Conservation (phyloP, 2,329 filamentous ascomycete genomes). For the Grosmannia penicillata region DNA sequence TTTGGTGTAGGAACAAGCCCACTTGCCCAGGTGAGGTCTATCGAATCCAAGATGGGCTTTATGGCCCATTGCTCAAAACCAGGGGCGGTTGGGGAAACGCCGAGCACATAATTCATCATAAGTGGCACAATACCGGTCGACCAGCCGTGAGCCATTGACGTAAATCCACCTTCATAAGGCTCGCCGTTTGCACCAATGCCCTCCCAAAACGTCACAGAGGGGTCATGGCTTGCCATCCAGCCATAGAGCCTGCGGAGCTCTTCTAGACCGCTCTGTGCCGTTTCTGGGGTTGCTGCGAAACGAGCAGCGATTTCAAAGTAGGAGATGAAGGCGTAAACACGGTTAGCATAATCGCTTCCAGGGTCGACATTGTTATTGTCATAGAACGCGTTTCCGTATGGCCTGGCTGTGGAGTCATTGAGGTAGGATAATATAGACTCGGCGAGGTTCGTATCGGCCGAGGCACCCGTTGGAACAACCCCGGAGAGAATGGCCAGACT, state of each 20-base stretch:
- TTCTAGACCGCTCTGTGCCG: constrained; percentile 17
- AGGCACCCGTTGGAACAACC: constrained; percentile 11
- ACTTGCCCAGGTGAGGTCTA: constrained; percentile 25
- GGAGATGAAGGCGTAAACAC: constrained; percentile 36
- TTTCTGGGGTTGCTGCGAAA: constrained; percentile 16
- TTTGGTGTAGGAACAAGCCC: constrained; percentile 27
- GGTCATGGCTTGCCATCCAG: constrained; percentile 33
- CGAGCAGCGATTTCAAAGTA: constrained; percentile 38
- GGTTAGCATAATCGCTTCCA: constrained; percentile 21
- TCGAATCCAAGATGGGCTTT: constrained; percentile 19
- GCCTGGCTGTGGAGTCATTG: constrained; percentile 16
- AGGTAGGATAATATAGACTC: constrained; percentile 25
- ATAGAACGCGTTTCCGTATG: constrained; percentile 37
- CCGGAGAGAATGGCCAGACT: constrained; percentile 27
- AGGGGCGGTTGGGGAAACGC: constrained; percentile 26
- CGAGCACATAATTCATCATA: constrained; percentile 29
- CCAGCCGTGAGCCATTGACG: constrained; percentile 36
- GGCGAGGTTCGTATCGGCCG: constrained; percentile 15
- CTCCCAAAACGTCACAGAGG: constrained; percentile 33
- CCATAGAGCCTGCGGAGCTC: constrained; percentile 31
- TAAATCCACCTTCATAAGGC: constrained; percentile 30
- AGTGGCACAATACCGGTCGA: constrained; percentile 33
- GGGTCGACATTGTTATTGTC: constrained; percentile 25
- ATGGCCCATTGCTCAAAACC: constrained; percentile 28
- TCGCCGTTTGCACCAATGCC: constrained; percentile 27